Evolutionary conservation across 2,329 filamentous ascomycete species (phyloP), one percentile per base, ranked within the genome.

Genomic region (Arthrobotrys sphaeroides): DNA sequence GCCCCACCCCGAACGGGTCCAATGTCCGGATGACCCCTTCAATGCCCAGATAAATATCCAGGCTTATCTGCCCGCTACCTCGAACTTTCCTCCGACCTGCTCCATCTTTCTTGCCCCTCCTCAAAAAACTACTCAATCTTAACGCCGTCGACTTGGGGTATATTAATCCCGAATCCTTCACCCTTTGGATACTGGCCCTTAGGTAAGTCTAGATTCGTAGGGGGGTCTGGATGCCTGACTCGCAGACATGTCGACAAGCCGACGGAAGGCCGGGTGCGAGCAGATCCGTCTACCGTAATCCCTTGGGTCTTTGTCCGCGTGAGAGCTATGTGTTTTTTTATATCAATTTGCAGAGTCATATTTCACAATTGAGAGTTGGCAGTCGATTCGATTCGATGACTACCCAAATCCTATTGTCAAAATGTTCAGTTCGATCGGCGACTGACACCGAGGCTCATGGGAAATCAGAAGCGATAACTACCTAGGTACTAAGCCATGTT

Each of bases 141-240:
- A 62, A 45, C 57, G 40, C 38, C 26, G 38, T 2, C 10, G 28
- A 26, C 7, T 2, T 16, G 16, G 24, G 28, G 9, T 22, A 3
- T 22, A 5, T 64, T 64, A 64, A 64, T 47, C 42, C 59, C 59
- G 59, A 64, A 38, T n/a, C n/a, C n/a, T n/a, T n/a, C n/a, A 22
- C 4, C 26, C 42, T 24, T 31, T 38, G 45, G 26, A 33, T 28
- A 16, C 57, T 5, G 57, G 20, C 2, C 22, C 6, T 12, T 5
- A 2, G 18, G 26, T 9, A n/a, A 42, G 12, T 53, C 61, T 51
- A 53, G 43, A 51, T 28, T 18, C 26, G 12, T 42, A 31, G 31
- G 20, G n/a, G n/a, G 28, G n/a, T 24, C 2, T 36, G 9, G 10
- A 26, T 28, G 26, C 18, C 18, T 36, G 22, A n/a, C n/a, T 33